Evolutionary conservation across 2,329 filamentous ascomycete genomes (phyloP).

Genomic region (Akanthomyces muscarius): DNA sequence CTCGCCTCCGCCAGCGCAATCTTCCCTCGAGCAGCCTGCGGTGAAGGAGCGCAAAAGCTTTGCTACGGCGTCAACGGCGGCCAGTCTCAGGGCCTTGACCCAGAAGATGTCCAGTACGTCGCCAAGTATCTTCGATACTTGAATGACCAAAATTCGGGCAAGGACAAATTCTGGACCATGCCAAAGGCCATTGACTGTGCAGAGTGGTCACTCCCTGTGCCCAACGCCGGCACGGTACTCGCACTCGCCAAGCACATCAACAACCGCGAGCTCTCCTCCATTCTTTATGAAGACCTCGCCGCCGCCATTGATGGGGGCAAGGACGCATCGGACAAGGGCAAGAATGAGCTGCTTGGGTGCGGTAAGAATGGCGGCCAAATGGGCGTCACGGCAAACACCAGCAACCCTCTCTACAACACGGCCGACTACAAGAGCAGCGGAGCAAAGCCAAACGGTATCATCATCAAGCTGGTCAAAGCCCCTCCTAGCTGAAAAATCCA

Average conservation of each 20-base stretch:
- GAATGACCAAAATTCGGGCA: conserved; percentile 10
- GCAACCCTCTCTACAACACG: conserved; percentile 7
- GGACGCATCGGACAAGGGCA: conserved; percentile 17
- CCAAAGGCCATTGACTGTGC: conserved; percentile 22
- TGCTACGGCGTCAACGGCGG: conserved; percentile 23
- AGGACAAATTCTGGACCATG: conserved; percentile 21
- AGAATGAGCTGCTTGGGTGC: conserved; percentile 27
- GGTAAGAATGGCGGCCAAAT: conserved; percentile 4
- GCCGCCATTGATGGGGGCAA: conserved; percentile 26
- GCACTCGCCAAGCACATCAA: conserved; percentile 27
- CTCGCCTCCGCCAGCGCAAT: neutral
- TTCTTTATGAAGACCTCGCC: conserved; percentile 27
- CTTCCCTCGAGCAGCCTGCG: neutral
- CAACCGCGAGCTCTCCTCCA: conserved; percentile 20
- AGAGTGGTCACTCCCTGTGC: conserved; percentile 24
- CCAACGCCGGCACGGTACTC: conserved; percentile 19
- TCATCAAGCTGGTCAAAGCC: conserved; percentile 27
- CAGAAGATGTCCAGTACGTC: conserved; percentile 22
- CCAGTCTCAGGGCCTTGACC: conserved; percentile 20
- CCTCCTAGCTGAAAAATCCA: neutral
- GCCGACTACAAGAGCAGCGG: conserved; percentile 10
- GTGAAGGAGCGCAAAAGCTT: conserved; percentile 15
- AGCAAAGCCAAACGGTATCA: conserved; percentile 24
- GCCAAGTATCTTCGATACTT: conserved; percentile 20
- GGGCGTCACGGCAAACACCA: neutral